Percentiles rank a stretch among this genome's conserved stretches.
Evolutionary conservation across 768 basidiomycete genomes (phyloP).

Genomic region (Mycena floridula): DNA sequence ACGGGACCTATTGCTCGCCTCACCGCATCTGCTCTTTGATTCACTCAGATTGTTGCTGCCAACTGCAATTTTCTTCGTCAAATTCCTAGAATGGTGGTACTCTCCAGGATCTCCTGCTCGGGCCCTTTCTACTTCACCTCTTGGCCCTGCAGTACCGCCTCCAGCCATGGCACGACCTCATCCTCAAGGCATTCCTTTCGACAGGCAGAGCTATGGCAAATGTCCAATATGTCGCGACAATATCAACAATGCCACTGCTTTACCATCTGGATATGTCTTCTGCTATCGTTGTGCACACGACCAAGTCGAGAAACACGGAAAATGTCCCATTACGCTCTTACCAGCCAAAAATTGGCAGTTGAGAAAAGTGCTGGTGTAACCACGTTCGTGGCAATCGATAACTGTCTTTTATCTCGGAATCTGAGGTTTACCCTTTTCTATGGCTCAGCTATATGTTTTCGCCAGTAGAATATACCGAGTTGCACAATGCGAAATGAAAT

Average conservation of each 20-base stretch:
- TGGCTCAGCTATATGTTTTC: too few relatives aligned
- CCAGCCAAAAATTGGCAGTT: constrained; percentile 75
- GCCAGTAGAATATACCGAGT: too few relatives aligned
- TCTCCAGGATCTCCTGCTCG: constrained; percentile 85
- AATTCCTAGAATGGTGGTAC: constrained; percentile 99
- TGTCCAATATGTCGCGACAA: constrained; percentile 75
- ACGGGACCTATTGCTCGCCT: constrained; percentile 38
- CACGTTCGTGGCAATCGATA: too few relatives aligned
- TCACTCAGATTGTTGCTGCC: constrained; percentile 77
- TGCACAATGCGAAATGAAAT: too few relatives aligned
- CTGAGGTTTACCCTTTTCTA: too few relatives aligned
- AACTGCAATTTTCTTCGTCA: constrained; percentile 89
- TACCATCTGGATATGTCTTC: constrained; percentile 92
- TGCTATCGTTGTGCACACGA: constrained; percentile 90
- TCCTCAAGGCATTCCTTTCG: constrained; percentile 62
- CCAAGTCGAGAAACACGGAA: constrained; percentile 68
- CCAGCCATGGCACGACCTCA: constrained; percentile 73
- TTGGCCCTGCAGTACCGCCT: constrained; percentile 69
- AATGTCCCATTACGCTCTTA: constrained; percentile 84
- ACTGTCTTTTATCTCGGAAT: too few relatives aligned
- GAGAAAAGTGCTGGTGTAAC: constrained; percentile 78
- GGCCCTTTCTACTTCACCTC: constrained; percentile 54
- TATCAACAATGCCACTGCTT: constrained; percentile 81
- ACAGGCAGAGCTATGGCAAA: constrained; percentile 61
- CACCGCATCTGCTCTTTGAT: constrained; percentile 65